A percentile compares a stretch with the other conserved stretches of the same genome.
Evolutionary conservation across 352 stramenopile genomes (phyloP).

Genomic region (Phytophthora agathidicida): DNA sequence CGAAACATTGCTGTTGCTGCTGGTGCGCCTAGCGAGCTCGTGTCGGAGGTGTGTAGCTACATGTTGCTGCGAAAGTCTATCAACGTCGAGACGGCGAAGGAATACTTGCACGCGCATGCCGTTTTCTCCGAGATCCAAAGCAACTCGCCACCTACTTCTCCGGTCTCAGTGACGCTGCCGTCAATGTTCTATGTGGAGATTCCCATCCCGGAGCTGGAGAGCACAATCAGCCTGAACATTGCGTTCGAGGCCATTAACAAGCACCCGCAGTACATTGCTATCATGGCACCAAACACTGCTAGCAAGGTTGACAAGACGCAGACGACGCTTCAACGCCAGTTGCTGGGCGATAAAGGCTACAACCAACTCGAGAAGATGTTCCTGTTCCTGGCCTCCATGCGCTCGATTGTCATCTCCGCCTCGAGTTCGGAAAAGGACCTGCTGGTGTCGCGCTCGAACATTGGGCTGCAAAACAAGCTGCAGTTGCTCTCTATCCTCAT

Average conservation of each 20-base stretch:
- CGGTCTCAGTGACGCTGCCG: conserved; percentile 46
- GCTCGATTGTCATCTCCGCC: conserved; percentile 68
- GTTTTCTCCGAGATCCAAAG: conserved; percentile 78
- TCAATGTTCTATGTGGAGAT: conserved; percentile 91
- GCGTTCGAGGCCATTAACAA: conserved; percentile 84
- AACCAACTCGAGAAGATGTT: conserved; percentile 90
- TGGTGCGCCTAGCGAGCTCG: conserved; percentile 78
- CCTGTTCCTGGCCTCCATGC: conserved; percentile 80
- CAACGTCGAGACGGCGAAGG: conserved; percentile 84
- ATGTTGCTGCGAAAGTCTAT: conserved; percentile 84
- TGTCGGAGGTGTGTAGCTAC: conserved; percentile 86
- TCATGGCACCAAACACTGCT: conserved; percentile 46
- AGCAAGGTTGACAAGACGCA: conserved; percentile 27
- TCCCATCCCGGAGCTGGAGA: conserved; percentile 69
- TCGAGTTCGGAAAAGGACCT: conserved; percentile 29
- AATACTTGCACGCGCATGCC: conserved; percentile 82
- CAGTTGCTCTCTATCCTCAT: conserved; percentile 83
- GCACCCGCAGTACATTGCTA: conserved; percentile 81
- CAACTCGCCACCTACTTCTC: conserved; percentile 49
- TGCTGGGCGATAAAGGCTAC: conserved; percentile 89
- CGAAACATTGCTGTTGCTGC: conserved; percentile 88
- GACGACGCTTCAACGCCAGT: conserved; percentile 65
- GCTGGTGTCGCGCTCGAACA: conserved; percentile 57
- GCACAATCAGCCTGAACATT: conserved; percentile 81
- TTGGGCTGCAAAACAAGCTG: conserved; percentile 85